Evolutionary conservation across 345 rosid species (phyloP), one percentile per base, ranked within the genome.

Genomic region (Murraya koenigii): DNA sequence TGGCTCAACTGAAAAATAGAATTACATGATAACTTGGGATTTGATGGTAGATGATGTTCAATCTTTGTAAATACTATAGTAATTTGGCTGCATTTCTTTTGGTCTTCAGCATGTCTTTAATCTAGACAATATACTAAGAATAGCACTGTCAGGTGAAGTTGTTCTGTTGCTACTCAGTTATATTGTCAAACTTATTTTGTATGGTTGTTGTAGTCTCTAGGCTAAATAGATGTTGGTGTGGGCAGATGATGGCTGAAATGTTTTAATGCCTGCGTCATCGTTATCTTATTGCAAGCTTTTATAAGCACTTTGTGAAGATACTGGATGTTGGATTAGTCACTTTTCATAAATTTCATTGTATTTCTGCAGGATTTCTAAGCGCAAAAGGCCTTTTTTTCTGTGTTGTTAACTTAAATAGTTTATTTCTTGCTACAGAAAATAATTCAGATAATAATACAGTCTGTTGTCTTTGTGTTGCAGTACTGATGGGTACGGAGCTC

Each of bases 401-500:
- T 44, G 2, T 15, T 52, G 22, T 17, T 19, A 44, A 44, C 49
- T 62, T 76, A 28, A n/a, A 32, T 64, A 19, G 28, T 52, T 72
- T 49, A 56, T 17, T 76, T 66, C 44, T 28, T 13, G 3, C 28
- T 59, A 20, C 39, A 56, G 52, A 19, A 23, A n/a, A 11, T 20
- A 19, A 5, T 66, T 8, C 35, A 26, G 49, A 62, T 49, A 72
- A 78, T 28, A 80, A 75, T 73, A 63, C 75, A 36, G 33, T 82
- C 49, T n/a, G 22, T 62, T 60, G 32, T 77, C 72, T 61, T 73
- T 71, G 59, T 68, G 47, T 59, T 35, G 56, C 82, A 88, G 88
- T 75, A 78, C 36, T 76, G 69, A 97, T 97, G 98, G 98, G 93
- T 76, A 97, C 98, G 62, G 97, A 93, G 63, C 90, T 97, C 74